Percentiles rank a stretch among this genome's conserved stretches.
Conservation (phyloP, 192 early-diverging fungal genomes). For the Allomyces javanicus region DNA sequence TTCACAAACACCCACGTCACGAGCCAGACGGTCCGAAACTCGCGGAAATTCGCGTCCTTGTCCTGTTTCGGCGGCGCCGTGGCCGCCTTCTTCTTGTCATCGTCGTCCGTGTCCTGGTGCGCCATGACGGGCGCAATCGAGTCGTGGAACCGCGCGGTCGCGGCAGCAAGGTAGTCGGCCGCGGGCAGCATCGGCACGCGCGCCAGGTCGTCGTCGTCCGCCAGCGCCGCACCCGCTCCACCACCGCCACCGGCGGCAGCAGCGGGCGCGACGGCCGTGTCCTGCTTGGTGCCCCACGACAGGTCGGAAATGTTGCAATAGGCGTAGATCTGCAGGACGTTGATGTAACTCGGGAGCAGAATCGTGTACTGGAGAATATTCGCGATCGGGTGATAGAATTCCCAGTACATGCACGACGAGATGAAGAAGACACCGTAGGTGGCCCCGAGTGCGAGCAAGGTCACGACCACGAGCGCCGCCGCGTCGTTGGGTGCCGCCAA, state of each 20-base stretch:
- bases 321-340: constrained; percentile 82
- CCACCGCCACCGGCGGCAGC: neutral
- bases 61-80: neutral
- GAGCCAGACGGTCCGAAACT: constrained; percentile 26
- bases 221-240: too few relatives aligned
- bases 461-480: constrained; percentile 20
- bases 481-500: too few relatives aligned
- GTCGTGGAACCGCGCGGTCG: too few relatives aligned
- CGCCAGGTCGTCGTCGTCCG: too few relatives aligned
- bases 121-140: neutral
- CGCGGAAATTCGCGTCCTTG: constrained; percentile 18
- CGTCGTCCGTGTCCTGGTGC: neutral
- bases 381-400: constrained; percentile 84
- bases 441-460: constrained; percentile 55
- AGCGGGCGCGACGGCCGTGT: constrained; percentile 29
- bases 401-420: constrained; percentile 53
- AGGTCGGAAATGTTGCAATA: constrained; percentile 92
- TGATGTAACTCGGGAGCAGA: constrained; percentile 68
- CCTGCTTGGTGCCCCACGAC: constrained; percentile 92
- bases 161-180: too few relatives aligned
- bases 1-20: constrained; percentile 25
- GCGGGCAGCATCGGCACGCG: too few relatives aligned
- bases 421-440: constrained; percentile 72
- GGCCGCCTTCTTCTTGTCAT: neutral
- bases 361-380: constrained; percentile 74